Conservation (phyloP, 2,329 filamentous ascomycete species). For the Trichoderma sp. region DNA sequence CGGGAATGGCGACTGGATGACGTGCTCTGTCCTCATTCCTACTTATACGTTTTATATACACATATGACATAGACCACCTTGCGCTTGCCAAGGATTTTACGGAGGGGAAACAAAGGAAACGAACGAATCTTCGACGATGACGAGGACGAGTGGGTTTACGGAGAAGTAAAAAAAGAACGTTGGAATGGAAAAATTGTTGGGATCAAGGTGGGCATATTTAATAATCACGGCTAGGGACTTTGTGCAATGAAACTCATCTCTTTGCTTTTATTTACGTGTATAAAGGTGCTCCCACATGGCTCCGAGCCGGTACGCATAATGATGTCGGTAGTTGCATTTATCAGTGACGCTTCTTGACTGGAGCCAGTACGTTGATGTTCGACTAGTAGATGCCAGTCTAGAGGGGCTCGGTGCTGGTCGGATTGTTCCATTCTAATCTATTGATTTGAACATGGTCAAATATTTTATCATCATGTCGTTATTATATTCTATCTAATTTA, state of each 20-base stretch:
- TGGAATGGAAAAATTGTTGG: background rate
- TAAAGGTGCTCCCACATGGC: background rate
- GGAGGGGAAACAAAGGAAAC: background rate
- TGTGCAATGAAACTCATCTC: slow-evolving; percentile 3
- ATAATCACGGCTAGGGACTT: slow-evolving; percentile 3
- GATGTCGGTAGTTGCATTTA: background rate
- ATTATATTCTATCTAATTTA: no score
- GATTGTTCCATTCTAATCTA: no score
- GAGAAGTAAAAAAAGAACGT: background rate
- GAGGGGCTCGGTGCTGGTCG: no score
- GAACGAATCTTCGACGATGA: background rate
- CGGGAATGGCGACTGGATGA: slow-evolving; percentile 3
- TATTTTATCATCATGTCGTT: no score
- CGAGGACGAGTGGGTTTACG: background rate
- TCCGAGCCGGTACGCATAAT: background rate
- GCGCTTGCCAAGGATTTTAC: background rate
- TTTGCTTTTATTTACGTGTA: background rate
- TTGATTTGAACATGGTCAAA: no score
- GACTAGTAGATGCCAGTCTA: no score
- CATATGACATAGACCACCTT: slow-evolving; percentile 3
- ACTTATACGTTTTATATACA: slow-evolving; percentile 7
- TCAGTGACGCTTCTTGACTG: background rate
- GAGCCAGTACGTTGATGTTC: background rate
- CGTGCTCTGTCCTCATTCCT: slow-evolving; percentile 5
- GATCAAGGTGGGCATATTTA: background rate